Evolutionary conservation across 306 rosid genomes (phyloP), one percentile per base, ranked within the genome.

Genomic region (Chamaecrista fasciculata): DNA sequence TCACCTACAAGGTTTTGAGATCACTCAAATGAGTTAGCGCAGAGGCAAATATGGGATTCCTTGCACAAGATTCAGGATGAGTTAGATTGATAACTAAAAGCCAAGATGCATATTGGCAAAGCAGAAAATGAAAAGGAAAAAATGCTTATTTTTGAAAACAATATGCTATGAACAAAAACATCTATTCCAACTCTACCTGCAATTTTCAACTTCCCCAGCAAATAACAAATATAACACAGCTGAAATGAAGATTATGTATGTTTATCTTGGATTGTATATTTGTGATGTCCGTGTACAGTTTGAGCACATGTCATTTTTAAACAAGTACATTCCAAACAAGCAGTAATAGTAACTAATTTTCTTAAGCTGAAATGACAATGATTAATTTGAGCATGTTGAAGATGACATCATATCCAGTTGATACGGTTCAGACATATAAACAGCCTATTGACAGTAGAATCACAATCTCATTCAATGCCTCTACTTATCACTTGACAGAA

Each of bases 1-100:
- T 46, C 66, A 56, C 57, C 74, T 56, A 11, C 66, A 42, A 7
- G 36, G 40, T 66, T 66, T 28, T 33, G 9, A 43, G 19, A 57
- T 26, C 52, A 8, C 36, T 34, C 39, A 58, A 57, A 20, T 58
- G 37, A 58, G 67, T 16, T 59, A 18, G 18, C 18, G 8, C 11
- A 31, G 4, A 18, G 11, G 12, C 29, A 11, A 18, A 21, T 61
- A 61, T 33, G 66, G 8, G 10, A 18, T 59, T 34, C 21, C 7
- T 5, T 21, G 52, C 37, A 37, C 53, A 63, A 21, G 53, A 4
- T 21, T 18, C 34, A 21, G 51, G 49, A 40, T 29, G 4, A 21
- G 24, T 36, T 5, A 61, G 1, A 36, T 36, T 14, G n/a, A 29
- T n/a, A 61, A 2, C 48, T 21, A 31, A 8, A 61, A 31, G 5